A percentile compares a stretch with the other conserved stretches of the same genome.
Evolutionary conservation across 106 monocot genomes (phyloP).

Genomic region (Allium sativum): DNA sequence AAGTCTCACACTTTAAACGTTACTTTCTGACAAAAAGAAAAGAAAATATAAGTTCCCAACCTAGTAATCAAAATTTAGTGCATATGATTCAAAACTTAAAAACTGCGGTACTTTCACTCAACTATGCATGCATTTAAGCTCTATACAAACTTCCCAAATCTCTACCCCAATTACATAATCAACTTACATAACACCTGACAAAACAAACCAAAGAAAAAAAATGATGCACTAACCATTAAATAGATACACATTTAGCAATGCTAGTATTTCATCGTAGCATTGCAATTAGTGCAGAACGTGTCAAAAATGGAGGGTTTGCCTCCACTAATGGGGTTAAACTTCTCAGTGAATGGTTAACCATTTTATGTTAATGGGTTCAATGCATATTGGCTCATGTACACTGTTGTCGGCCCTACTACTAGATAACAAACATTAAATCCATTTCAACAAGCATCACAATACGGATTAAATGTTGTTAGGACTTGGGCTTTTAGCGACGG

Average conservation of each 20-base stretch:
- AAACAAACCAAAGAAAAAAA: background rate
- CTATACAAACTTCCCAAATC: constrained; percentile 1
- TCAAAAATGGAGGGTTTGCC: background rate
- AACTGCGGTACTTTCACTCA: too few species aligned
- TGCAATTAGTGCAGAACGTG: background rate
- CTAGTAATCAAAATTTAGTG: too few species aligned
- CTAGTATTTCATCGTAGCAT: background rate
- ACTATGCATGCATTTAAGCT: background rate
- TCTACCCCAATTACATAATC: background rate
- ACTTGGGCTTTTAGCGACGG: constrained; percentile 22
- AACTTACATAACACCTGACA: background rate
- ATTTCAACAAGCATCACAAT: background rate
- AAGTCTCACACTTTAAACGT: too few species aligned
- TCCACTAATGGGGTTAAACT: constrained; percentile 5
- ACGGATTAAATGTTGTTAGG: constrained; percentile 9
- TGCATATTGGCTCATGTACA: constrained; percentile 12
- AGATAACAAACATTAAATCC: background rate
- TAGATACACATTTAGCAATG: background rate
- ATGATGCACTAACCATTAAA: too few species aligned
- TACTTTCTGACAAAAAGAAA: too few species aligned
- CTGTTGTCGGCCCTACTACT: background rate
- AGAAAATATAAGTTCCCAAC: too few species aligned
- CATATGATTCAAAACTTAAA: too few species aligned
- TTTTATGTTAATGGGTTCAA: constrained; percentile 19
- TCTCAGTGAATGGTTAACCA: constrained; percentile 4